These are phyloP conservation scores for Komagataella pseudopastoris DNA, from an alignment of 805 yeast species.

Conservation along the genomic window DNA sequence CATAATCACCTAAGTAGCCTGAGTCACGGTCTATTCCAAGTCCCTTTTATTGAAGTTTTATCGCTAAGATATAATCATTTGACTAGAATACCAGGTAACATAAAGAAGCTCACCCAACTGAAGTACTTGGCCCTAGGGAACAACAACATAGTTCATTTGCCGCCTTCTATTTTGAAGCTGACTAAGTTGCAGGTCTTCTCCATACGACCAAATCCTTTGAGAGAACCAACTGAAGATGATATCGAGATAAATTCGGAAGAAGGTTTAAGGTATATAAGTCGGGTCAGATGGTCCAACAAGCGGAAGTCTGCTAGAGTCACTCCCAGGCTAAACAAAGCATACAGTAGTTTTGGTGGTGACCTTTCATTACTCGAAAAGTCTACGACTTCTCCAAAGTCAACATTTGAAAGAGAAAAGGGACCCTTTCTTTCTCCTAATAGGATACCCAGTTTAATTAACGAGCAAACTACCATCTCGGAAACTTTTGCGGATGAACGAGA, in stretches of 20 bases:
- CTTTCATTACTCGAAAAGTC: background rate
- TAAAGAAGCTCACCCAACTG: constrained; percentile 24
- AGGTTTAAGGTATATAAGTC: constrained; percentile 9
- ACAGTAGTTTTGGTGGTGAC: background rate
- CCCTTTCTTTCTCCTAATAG: background rate
- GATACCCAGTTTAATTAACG: background rate
- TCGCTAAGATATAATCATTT: constrained; percentile 37
- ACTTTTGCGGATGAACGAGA: constrained; percentile 1
- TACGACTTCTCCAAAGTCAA: background rate
- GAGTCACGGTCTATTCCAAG: constrained; percentile 36
- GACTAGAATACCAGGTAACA: constrained; percentile 32
- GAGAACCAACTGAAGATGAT: constrained; percentile 9
- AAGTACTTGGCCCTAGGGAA: constrained; percentile 38
- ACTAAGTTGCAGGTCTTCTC: constrained; percentile 27
- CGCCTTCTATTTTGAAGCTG: constrained; percentile 37
- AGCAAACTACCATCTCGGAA: background rate
- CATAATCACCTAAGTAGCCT: constrained; percentile 33
- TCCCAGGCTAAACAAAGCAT: background rate
- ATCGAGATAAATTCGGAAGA: constrained; percentile 2
- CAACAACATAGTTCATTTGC: constrained; percentile 36
- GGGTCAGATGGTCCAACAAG: constrained; percentile 10
- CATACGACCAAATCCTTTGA: constrained; percentile 41
- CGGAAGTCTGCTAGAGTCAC: background rate
- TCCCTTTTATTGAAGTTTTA: constrained; percentile 34
- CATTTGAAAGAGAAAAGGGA: background rate